Conservation (phyloP, 352 stramenopile genomes). For the Pythium brassicae region DNA sequence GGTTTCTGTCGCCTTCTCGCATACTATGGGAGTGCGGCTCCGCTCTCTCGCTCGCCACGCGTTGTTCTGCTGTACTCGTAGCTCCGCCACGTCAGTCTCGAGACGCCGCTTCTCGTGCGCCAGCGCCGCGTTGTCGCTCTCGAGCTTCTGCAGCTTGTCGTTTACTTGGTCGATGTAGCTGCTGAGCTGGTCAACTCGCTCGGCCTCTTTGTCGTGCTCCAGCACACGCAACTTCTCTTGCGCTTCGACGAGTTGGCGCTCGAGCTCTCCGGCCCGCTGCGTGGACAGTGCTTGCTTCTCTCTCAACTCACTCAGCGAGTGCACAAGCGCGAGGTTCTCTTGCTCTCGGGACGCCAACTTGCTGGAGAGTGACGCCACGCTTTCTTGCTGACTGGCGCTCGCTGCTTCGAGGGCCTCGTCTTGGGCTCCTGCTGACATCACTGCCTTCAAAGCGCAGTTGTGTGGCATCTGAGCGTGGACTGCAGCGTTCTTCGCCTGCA, state of each 20-base stretch:
- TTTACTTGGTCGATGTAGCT: constrained; percentile 29
- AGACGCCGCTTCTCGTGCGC: constrained; percentile 6
- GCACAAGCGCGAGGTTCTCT: constrained; percentile 40
- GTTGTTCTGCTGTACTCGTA: neutral
- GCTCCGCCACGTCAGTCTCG: neutral
- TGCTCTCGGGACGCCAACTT: constrained; percentile 29
- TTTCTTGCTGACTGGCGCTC: too few relatives aligned
- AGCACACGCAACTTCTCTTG: constrained; percentile 5
- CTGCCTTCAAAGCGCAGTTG: too few relatives aligned
- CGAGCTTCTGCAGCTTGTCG: constrained; percentile 17
- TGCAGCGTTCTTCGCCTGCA: too few relatives aligned
- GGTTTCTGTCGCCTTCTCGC: constrained; percentile 7
- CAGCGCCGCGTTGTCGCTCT: constrained; percentile 10
- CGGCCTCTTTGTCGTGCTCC: constrained; percentile 16
- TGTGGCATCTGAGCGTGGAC: too few relatives aligned
- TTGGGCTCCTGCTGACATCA: too few relatives aligned
- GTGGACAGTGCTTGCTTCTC: constrained; percentile 19
- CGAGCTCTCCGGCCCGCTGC: constrained; percentile 1
- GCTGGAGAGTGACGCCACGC: constrained; percentile 13
- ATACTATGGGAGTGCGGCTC: neutral
- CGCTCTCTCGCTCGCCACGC: neutral
- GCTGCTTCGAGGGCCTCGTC: too few relatives aligned
- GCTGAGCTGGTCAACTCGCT: constrained; percentile 23
- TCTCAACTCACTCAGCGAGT: constrained; percentile 36
- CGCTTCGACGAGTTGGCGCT: neutral